Conservation (phyloP, 2,329 filamentous ascomycete species). For the Colletotrichum agaves region DNA sequence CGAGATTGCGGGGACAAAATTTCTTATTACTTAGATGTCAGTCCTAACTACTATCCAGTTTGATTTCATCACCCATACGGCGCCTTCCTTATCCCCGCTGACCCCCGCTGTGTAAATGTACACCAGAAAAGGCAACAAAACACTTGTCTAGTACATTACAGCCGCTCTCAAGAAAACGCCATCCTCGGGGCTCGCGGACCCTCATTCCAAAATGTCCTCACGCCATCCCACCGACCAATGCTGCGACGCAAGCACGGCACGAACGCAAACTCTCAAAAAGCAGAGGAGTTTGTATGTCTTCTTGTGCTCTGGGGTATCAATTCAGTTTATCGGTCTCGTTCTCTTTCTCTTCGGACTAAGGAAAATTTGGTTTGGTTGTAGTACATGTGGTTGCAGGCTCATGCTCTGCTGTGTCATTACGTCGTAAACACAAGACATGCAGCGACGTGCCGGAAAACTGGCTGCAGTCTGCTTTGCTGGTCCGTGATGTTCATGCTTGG, state of each 20-base stretch:
- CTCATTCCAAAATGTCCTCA: not conserved
- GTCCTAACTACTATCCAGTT: constrained; percentile 5
- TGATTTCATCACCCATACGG: constrained; percentile 9
- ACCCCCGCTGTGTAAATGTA: not conserved
- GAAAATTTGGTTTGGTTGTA: constrained; percentile 25
- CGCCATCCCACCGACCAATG: not conserved
- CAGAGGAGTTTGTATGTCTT: not conserved
- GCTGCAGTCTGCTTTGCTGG: not conserved
- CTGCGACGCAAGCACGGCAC: not conserved
- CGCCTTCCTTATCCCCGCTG: not conserved
- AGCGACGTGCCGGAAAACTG: not conserved
- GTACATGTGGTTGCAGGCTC: constrained; percentile 19
- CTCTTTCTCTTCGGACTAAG: constrained; percentile 26
- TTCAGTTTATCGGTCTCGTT: constrained; percentile 32
- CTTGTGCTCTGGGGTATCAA: constrained; percentile 34
- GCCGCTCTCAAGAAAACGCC: constrained; percentile 11
- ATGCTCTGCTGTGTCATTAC: constrained; percentile 22
- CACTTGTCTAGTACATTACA: constrained; percentile 5
- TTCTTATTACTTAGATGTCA: constrained; percentile 7
- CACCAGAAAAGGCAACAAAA: not conserved
- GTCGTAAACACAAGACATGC: constrained; percentile 9
- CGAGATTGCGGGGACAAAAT: not conserved
- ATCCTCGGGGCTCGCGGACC: not conserved
- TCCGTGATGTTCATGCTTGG: constrained; percentile 14
- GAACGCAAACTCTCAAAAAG: constrained; percentile 12